Evolutionary conservation across 345 rosid genomes (phyloP).

Genomic region (Brassica cretica): DNA sequence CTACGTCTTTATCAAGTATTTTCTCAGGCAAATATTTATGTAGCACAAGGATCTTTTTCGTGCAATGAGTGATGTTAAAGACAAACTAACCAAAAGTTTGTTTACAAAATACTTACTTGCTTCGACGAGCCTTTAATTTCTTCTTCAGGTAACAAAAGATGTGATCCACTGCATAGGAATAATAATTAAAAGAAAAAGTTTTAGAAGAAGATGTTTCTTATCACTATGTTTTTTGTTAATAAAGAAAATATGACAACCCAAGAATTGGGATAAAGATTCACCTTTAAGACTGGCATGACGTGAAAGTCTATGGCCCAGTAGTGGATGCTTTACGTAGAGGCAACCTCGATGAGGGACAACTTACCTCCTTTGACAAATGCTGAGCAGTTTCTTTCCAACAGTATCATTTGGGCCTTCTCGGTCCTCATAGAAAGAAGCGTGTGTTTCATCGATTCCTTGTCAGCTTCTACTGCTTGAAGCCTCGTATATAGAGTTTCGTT

Average conservation of each 20-base stretch:
- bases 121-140: constrained; percentile 57
- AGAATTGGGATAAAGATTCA: constrained; percentile 33
- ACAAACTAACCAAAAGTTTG: background rate
- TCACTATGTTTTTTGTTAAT: background rate
- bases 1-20: background rate
- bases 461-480: constrained; percentile 95
- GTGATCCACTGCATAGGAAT: constrained; percentile 61
- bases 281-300: constrained; percentile 72
- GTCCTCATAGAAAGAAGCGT: constrained; percentile 90
- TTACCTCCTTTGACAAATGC: constrained; percentile 65
- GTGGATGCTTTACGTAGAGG: constrained; percentile 52
- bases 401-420: constrained; percentile 72
- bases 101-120: constrained; percentile 65
- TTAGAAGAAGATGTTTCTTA: background rate
- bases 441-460: constrained; percentile 95
- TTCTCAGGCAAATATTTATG: background rate
- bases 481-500: constrained; percentile 72
- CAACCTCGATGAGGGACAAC: constrained; percentile 56
- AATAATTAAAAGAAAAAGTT: constrained; percentile 1
- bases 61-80: background rate
- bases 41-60: background rate
- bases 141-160: constrained; percentile 79
- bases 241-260: background rate
- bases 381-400: constrained; percentile 93
- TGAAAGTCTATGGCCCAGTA: constrained; percentile 49